These are phyloP conservation scores for Zea luxurians DNA, from an alignment of 176 grass and related monocot genomes.

Conservation along the genomic window DNA sequence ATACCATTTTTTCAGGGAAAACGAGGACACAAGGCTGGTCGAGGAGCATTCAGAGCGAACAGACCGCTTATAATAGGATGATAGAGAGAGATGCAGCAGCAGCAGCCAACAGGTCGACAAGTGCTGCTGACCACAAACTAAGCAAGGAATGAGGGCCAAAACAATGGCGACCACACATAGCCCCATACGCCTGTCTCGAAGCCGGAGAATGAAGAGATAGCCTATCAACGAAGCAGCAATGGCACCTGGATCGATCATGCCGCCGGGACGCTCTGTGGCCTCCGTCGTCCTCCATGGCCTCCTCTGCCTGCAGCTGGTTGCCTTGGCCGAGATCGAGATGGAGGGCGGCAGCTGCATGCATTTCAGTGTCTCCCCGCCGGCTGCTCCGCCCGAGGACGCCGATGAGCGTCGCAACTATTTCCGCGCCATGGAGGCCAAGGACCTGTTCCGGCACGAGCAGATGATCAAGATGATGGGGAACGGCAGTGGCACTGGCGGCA, in stretches of 20 bases:
- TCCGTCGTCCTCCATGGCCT: slow-evolving; percentile 33
- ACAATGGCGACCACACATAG: slow-evolving; percentile 24
- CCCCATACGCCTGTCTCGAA: background rate
- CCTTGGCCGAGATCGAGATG: background rate
- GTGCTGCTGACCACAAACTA: slow-evolving; percentile 6
- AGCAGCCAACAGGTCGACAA: background rate
- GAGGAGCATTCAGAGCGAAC: no score
- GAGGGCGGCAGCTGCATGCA: slow-evolving; percentile 12
- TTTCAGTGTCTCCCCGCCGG: slow-evolving; percentile 17
- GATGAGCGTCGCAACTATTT: slow-evolving; percentile 44
- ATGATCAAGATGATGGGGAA: background rate
- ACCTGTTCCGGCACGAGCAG: slow-evolving; percentile 35
- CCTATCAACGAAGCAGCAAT: background rate
- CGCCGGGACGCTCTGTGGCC: slow-evolving; percentile 21
- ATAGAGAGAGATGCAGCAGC: background rate
- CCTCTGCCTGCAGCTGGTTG: background rate
- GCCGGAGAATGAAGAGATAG: background rate
- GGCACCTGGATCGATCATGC: slow-evolving; percentile 2
- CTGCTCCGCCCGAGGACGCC: slow-evolving; percentile 32
- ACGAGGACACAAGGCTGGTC: no score
- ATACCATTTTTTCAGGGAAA: no score
- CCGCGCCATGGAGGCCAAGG: slow-evolving; percentile 40
- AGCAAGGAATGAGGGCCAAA: slow-evolving; percentile 12
- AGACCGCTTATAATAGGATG: no score
- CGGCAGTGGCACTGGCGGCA: background rate